Evolutionary conservation across 768 basidiomycete species (phyloP), one percentile per base, ranked within the genome.

Genomic region (Baorangia bicolor): DNA sequence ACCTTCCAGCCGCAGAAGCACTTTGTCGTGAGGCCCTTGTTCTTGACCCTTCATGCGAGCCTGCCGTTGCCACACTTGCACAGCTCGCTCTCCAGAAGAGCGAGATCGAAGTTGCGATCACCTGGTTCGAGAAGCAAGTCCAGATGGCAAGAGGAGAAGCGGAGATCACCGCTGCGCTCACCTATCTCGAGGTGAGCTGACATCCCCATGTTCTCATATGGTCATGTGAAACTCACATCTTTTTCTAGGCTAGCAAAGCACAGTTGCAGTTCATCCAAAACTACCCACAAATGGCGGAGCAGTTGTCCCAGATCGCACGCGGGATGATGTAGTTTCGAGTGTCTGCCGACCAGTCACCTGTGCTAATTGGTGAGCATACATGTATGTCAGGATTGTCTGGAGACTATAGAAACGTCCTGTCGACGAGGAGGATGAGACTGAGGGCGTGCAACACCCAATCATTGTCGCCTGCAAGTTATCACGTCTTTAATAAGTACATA

Each of bases 61-160:
- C 96, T 12, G 97, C 96, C 0, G 88, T 98, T 5, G 93, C 94
- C 18, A 98, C 95, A 1, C 83, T 98, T 28, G 96, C 96, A 4
- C 97, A 99, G 72, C 80, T 99, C 21, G 85, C 83, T 56, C 72
- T 98, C 59, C 96, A 98, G 73, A 93, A 95, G 73, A 86, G 87
- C 67, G 90, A 90, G 75, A 86, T 97, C 56, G 84, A 89, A 38
- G 80, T 86, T 56, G 97, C 96, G 2, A 83, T 94, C 55, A 81
- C 85, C 65, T 86, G 93, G 84, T 97, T 99, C 64, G 81, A 85
- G 69, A 81, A 83, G 68, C 90, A 93, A 69, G 84, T 86, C 0
- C 84, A 92, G 68, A 79, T 98, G 57, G 92, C 94, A 23, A 79
- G 96, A 74, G 95, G 88, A 28, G 94, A 97, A 73, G 85, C 84